These are phyloP conservation scores for Debaryomyces udenii DNA, from an alignment of 1,139 yeast species.

Conservation along the genomic window DNA sequence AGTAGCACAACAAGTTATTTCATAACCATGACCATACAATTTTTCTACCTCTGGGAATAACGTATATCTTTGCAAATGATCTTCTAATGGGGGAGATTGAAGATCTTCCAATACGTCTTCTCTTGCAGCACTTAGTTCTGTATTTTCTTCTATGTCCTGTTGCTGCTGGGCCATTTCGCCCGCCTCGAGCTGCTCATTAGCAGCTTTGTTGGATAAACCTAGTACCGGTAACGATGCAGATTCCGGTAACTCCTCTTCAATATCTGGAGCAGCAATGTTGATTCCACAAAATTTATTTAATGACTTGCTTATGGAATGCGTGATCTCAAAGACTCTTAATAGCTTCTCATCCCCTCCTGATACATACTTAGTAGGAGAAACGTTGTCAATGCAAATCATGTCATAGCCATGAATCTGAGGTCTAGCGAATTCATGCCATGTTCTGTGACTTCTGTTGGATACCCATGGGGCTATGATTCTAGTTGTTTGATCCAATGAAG, in stretches of 20 bases:
- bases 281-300: conserved; percentile 59
- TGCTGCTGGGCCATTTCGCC: conserved; percentile 41
- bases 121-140: conserved; percentile 39
- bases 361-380: conserved; percentile 66
- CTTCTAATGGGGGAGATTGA: conserved; percentile 76
- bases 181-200: conserved; percentile 49
- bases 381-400: conserved; percentile 78
- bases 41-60: conserved; percentile 95
- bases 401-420: conserved; percentile 99
- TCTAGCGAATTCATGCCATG: conserved; percentile 92
- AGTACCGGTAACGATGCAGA: conserved; percentile 91
- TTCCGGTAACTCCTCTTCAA: conserved; percentile 54
- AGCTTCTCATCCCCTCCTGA: conserved; percentile 98
- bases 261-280: conserved; percentile 24
- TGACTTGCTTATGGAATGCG: conserved; percentile 72
- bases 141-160: conserved; percentile 41
- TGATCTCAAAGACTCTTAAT: conserved; percentile 85
- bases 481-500: conserved; percentile 92
- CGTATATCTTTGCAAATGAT: conserved; percentile 86
- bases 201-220: conserved; percentile 93
- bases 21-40: conserved; percentile 96
- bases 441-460: conserved; percentile 27
- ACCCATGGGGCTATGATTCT: conserved; percentile 74
- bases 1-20: conserved; percentile 77
- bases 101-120: conserved; percentile 51